phyloP scores from a whole-genome alignment of 768 basidiomycete genomes.

The Termitomyces sp. region DNA sequence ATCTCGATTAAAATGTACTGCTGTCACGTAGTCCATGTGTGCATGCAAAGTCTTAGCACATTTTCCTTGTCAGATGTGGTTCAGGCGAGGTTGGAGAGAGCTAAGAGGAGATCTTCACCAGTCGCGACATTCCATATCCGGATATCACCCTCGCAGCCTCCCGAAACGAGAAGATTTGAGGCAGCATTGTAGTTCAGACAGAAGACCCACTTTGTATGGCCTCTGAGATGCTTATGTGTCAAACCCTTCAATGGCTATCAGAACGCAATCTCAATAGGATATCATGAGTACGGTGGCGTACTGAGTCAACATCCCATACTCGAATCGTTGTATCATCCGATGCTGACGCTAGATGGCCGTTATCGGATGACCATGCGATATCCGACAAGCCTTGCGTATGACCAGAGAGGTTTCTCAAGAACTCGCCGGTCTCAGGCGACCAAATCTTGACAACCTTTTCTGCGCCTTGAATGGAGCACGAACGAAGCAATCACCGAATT shows the following conservation, averaged over 20 bases:
- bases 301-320: slow-evolving; percentile 84
- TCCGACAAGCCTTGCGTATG: slow-evolving; percentile 85
- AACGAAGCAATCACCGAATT: slow-evolving; percentile 6
- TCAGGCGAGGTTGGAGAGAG: neutral
- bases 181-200: slow-evolving; percentile 88
- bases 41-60: slow-evolving; percentile 85
- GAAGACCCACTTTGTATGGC: slow-evolving; percentile 86
- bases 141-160: slow-evolving; percentile 89
- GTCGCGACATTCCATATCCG: slow-evolving; percentile 86
- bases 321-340: slow-evolving; percentile 89
- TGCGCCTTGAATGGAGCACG: slow-evolving; percentile 42
- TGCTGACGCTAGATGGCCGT: slow-evolving; percentile 78
- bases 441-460: slow-evolving; percentile 79
- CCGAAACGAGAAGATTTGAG: slow-evolving; percentile 86
- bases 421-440: slow-evolving; percentile 75
- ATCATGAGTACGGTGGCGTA: slow-evolving; percentile 26
- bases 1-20: slow-evolving; percentile 91
- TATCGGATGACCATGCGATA: slow-evolving; percentile 84
- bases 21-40: slow-evolving; percentile 92
- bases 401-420: slow-evolving; percentile 67
- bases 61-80: slow-evolving; percentile 47
- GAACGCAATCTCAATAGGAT: neutral
- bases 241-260: slow-evolving; percentile 43
- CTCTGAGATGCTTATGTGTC: slow-evolving; percentile 65
- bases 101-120: slow-evolving; percentile 39